phyloP scores from a whole-genome alignment of 768 basidiomycete genomes.

The Lactarius sanguifluus region DNA sequence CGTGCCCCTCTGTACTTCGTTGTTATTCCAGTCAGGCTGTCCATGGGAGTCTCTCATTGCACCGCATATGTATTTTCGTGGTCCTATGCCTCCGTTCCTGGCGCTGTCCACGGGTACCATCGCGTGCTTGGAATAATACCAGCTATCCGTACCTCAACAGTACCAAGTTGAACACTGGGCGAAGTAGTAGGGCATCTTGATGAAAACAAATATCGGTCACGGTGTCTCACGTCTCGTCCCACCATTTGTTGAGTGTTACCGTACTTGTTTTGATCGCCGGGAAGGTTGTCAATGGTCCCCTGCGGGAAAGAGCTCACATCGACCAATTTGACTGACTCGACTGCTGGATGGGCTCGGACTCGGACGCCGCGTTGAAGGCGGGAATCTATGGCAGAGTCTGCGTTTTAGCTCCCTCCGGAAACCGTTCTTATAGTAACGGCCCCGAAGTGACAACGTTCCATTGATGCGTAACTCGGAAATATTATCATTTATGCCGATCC shows the following conservation, averaged over 20 bases:
- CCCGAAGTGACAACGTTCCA: background rate
- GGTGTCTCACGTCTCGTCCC: background rate
- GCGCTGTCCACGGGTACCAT: background rate
- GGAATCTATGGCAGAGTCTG: background rate
- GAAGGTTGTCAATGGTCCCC: background rate
- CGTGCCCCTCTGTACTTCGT: background rate
- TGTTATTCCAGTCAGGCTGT: background rate
- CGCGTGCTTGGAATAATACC: background rate
- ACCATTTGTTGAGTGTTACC: background rate
- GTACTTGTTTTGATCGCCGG: background rate
- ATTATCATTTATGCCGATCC: background rate
- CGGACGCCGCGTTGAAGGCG: background rate
- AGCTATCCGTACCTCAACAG: too few relatives aligned
- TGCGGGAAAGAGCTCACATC: background rate
- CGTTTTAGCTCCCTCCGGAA: background rate
- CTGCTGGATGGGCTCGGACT: background rate
- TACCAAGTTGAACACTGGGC: background rate
- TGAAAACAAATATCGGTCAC: too few relatives aligned
- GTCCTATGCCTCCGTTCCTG: background rate
- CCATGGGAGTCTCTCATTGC: background rate
- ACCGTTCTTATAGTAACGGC: background rate
- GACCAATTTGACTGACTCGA: background rate
- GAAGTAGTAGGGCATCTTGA: background rate
- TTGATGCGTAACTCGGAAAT: background rate
- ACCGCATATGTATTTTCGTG: background rate